Base-by-base conservation (phyloP, 345 rosid species). In the Melaleuca alternifolia region DNA sequence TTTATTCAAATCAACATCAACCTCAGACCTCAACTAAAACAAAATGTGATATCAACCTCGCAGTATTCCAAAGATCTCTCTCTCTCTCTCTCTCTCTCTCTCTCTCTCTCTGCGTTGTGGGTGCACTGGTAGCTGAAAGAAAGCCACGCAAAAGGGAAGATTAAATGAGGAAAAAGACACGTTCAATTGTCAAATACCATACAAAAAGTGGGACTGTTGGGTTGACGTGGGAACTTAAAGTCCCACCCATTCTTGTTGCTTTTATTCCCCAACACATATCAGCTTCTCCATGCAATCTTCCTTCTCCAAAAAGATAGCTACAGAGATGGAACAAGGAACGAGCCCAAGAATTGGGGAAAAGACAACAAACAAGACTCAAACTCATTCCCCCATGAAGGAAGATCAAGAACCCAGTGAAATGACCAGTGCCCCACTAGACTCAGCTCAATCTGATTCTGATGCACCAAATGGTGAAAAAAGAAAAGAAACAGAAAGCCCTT, bases 191-290 rank as follows among this genome's bases (percentile, higher is more conserved):
- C 94, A 91, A 86, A 88, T 87, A 86, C 98, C 95, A 93, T 92
- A 90, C 89, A 90, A 87, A 28, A 24, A 71, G 83, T 84, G 85
- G 3, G 65, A 15, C 48, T 79, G 26, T 37, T 44, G 28, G 16
- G 83, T 82, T 89, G 94, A 93, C 96, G 96, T 94, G 96, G 91
- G 87, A 90, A 88, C 92, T 57, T 85, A 91, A 90, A 86, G 89
- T 94, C 94, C 94, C 90, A 91, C 71, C 94, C 85, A 84, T 89
- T 62, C 71, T 84, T 37, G 23, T 81, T 56, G 52, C 88, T 87
- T 89, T 88, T 81, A 61, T 83, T 86, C 87, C 88, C 89, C 44
- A 89, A 46, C 87, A 26, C 24, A 18, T 0, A 37, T 71, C 13
- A 57, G 15, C 85, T 84, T 83, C 50, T 28, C 61, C 88, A 54